Conservation (phyloP, 495 filamentous ascomycete species). For the Penicillium lividum region DNA sequence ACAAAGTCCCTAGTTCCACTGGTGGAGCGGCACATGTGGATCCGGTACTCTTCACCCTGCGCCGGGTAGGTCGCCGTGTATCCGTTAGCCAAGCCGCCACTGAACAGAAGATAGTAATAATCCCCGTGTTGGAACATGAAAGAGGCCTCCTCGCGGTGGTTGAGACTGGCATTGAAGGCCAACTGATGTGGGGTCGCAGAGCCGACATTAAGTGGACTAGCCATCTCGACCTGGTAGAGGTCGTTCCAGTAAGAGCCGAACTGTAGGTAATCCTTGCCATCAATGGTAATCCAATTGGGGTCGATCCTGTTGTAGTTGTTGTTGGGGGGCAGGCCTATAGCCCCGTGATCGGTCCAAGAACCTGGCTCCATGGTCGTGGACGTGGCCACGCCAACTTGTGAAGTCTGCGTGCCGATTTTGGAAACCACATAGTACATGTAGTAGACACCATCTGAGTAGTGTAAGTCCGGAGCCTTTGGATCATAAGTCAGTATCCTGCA, state of each 20-base stretch:
- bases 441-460: slow-evolving; percentile 57
- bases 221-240: slow-evolving; percentile 62
- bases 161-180: slow-evolving; percentile 54
- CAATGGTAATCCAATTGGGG: slow-evolving; percentile 55
- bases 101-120: slow-evolving; percentile 70
- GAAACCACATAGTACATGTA: slow-evolving; percentile 73
- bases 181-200: slow-evolving; percentile 47
- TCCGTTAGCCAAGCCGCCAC: slow-evolving; percentile 60
- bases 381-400: slow-evolving; percentile 67
- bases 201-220: slow-evolving; percentile 39
- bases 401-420: slow-evolving; percentile 62
- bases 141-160: slow-evolving; percentile 58
- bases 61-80: slow-evolving; percentile 52
- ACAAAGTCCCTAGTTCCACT: slow-evolving; percentile 57
- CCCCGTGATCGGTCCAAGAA: slow-evolving; percentile 57
- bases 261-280: slow-evolving; percentile 53
- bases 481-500: not conserved
- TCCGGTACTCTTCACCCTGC: slow-evolving; percentile 63
- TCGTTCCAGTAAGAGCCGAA: slow-evolving; percentile 74
- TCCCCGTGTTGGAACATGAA: slow-evolving; percentile 55
- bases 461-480: slow-evolving; percentile 65
- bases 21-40: slow-evolving; percentile 61
- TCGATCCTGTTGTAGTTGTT: slow-evolving; percentile 71
- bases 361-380: slow-evolving; percentile 59
- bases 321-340: slow-evolving; percentile 52